These are phyloP conservation scores for Beauveria bassiana DNA, from an alignment of 2,329 filamentous ascomycete genomes.

Conservation along the genomic window DNA sequence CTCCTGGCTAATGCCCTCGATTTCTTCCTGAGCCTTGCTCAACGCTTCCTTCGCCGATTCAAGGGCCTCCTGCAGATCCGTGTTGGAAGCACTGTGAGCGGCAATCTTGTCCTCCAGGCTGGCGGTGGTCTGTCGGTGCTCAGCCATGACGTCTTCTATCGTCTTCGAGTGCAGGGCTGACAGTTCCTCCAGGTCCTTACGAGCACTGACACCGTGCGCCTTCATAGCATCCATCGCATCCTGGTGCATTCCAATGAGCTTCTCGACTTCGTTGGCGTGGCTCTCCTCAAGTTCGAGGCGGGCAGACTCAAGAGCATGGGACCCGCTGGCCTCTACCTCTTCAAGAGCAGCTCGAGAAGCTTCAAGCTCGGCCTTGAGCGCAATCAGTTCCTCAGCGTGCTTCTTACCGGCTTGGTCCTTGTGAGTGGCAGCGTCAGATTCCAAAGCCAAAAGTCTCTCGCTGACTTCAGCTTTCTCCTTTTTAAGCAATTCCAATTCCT, in stretches of 20 bases:
- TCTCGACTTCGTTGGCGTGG: slow-evolving; percentile 40
- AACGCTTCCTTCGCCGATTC: slow-evolving; percentile 34
- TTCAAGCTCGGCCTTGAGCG: slow-evolving; percentile 27
- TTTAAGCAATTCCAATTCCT: slow-evolving; percentile 26
- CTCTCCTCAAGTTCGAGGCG: slow-evolving; percentile 38
- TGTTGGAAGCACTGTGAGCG: slow-evolving; percentile 28
- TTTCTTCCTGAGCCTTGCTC: slow-evolving; percentile 38
- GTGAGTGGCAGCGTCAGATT: slow-evolving; percentile 15
- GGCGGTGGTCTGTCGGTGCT: slow-evolving; percentile 28
- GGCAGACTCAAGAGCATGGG: slow-evolving; percentile 36
- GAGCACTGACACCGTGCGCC: slow-evolving; percentile 28
- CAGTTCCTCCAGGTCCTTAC: slow-evolving; percentile 37
- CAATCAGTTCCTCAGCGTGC: slow-evolving; percentile 29
- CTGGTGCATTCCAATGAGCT: slow-evolving; percentile 34
- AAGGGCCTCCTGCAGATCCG: slow-evolving; percentile 29
- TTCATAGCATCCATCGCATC: slow-evolving; percentile 35
- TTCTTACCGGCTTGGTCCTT: slow-evolving; percentile 21
- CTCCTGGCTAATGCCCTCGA: slow-evolving; percentile 42
- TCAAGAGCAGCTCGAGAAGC: slow-evolving; percentile 37
- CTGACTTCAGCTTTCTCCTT: slow-evolving; percentile 24
- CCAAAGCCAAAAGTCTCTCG: slow-evolving; percentile 21
- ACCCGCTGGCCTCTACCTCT: slow-evolving; percentile 34
- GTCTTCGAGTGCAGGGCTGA: slow-evolving; percentile 29
- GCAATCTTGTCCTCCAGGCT: slow-evolving; percentile 29
- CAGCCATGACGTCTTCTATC: slow-evolving; percentile 31